These are phyloP conservation scores for Globisporangium solare DNA, from an alignment of 352 stramenopile species.

Conservation along the genomic window DNA sequence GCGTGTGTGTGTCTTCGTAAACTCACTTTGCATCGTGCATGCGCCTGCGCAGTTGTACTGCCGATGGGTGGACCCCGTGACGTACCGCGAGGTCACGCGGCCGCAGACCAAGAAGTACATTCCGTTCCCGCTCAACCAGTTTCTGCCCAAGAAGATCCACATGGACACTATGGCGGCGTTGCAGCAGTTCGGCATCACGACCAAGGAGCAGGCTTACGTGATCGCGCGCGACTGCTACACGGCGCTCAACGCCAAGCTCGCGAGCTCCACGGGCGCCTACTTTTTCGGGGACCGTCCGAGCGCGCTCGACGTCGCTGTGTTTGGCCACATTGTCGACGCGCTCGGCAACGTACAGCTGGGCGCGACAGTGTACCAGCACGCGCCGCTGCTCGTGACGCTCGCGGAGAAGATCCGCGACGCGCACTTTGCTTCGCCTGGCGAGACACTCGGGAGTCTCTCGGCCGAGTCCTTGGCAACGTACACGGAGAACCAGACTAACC, in stretches of 20 bases:
- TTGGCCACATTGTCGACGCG: conserved; percentile 80
- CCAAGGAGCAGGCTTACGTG: conserved; percentile 77
- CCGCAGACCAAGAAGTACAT: conserved; percentile 77
- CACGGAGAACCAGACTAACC: conserved; percentile 75
- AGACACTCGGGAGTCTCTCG: conserved; percentile 35
- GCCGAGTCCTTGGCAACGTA: conserved; percentile 32
- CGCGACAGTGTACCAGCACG: conserved; percentile 68
- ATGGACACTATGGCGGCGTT: conserved; percentile 58
- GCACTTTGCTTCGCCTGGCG: conserved; percentile 45
- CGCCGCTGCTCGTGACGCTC: conserved; percentile 65
- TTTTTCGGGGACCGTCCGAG: conserved; percentile 71
- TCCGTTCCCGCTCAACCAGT: conserved; percentile 78
- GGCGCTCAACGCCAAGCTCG: conserved; percentile 76
- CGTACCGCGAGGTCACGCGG: conserved; percentile 81
- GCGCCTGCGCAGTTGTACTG: conserved; percentile 56
- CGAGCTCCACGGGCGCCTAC: conserved; percentile 38
- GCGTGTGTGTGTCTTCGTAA: not conserved
- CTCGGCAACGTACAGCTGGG: conserved; percentile 69
- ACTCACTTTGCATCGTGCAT: not conserved
- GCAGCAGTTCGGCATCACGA: conserved; percentile 44
- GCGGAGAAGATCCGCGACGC: conserved; percentile 65
- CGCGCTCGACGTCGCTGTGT: conserved; percentile 73
- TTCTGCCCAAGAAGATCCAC: conserved; percentile 85
- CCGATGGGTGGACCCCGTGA: conserved; percentile 80
- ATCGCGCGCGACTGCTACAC: conserved; percentile 83